Conservation (phyloP, 768 basidiomycete genomes). For the Naganishia vishniacii region DNA sequence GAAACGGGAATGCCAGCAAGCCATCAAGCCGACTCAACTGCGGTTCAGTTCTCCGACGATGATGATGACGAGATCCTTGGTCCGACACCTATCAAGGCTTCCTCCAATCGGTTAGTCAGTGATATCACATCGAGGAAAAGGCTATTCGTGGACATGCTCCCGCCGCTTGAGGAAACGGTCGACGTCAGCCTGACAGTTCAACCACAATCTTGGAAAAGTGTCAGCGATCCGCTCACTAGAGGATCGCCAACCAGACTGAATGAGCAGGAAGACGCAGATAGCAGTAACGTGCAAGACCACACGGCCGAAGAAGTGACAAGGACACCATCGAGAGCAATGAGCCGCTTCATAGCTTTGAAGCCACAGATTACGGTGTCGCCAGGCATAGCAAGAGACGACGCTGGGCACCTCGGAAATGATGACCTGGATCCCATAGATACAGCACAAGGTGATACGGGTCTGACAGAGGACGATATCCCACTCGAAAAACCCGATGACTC, state of each 20-base stretch:
- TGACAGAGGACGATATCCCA: background rate
- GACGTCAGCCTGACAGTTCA: background rate
- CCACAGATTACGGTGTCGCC: background rate
- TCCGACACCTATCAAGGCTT: slow-evolving; percentile 20
- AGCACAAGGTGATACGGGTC: background rate
- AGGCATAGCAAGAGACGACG: background rate
- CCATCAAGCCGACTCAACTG: no score
- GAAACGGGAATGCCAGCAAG: background rate
- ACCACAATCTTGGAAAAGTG: background rate
- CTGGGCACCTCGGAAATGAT: background rate
- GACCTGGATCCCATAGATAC: background rate
- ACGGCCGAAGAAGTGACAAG: background rate
- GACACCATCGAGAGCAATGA: slow-evolving; percentile 14
- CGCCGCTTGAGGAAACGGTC: background rate
- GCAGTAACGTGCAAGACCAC: no score
- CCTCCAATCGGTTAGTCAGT: background rate
- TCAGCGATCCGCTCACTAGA: no score
- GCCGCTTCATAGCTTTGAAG: slow-evolving; percentile 14
- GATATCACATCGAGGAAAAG: background rate
- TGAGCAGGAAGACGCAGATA: background rate
- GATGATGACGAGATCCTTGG: slow-evolving; percentile 25
- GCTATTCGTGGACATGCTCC: background rate
- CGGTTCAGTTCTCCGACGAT: background rate
- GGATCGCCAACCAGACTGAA: no score
- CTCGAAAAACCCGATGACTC: background rate